phyloP scores from a whole-genome alignment of 352 stramenopile genomes.

The Phytophthora tubulina region DNA sequence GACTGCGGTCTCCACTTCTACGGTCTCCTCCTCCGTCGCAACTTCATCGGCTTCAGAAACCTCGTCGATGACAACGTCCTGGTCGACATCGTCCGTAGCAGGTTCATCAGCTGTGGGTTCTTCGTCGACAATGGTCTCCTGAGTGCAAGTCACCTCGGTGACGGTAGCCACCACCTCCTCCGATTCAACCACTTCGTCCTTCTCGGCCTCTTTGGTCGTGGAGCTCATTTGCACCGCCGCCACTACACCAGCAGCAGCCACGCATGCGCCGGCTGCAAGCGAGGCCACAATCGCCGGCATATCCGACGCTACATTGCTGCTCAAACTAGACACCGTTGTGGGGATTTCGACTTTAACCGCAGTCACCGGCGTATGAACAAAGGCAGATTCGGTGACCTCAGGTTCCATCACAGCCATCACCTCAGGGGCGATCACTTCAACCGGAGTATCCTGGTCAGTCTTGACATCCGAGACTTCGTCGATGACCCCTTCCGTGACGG shows the following conservation, averaged over 20 bases:
- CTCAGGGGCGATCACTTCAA: background rate
- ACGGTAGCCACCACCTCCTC: background rate
- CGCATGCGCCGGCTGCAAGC: slow-evolving; percentile 14
- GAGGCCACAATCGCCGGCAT: slow-evolving; percentile 33
- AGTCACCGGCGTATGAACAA: background rate
- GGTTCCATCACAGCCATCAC: background rate
- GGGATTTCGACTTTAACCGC: background rate
- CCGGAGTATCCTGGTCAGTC: background rate
- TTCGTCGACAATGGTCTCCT: background rate
- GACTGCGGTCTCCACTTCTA: background rate
- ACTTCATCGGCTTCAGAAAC: background rate
- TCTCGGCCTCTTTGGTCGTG: background rate
- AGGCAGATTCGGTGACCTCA: background rate
- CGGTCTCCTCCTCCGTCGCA: background rate
- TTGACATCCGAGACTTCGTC: background rate
- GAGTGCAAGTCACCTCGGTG: too few species aligned
- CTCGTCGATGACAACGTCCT: background rate
- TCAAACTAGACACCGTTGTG: background rate
- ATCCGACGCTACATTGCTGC: slow-evolving; percentile 2
- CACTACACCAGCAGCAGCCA: background rate
- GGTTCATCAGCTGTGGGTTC: background rate
- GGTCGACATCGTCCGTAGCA: background rate
- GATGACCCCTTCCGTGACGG: background rate
- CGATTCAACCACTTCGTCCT: background rate
- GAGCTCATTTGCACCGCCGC: background rate